Base-by-base conservation (phyloP, 2,329 filamentous ascomycete species). In the Fusarium coicis region DNA sequence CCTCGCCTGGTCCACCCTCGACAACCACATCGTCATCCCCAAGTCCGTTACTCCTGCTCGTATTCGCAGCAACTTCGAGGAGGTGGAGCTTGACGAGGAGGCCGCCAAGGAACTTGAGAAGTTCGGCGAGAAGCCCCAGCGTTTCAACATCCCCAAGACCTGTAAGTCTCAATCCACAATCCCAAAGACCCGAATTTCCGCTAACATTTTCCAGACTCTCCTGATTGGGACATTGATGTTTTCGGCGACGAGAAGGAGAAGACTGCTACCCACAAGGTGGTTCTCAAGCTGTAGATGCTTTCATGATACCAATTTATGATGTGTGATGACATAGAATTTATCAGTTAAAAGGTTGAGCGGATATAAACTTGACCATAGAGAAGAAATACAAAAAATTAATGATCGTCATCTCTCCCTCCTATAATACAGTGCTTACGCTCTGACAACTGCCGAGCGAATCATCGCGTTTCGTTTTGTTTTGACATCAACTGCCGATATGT, bases 21-120 rank as follows among this genome's bases (percentile, higher is more conserved):
- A 89, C 74, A 91, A 90, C 61, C 91, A 91, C 82, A 89, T 86
- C 75, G 92, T 94, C 74, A 93, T 94, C 76, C 93, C 93, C 78
- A 94, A 94, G 86, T 91, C 88, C 26, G 91, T 93, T 72, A 93
- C 88, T 63, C 86, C 89, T 55, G 85, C 85, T 39, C 88, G 93
- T 65, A 94, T 95, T 74, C 84, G 88, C 77, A 87, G 85, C 77
- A 94, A 95, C 86, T 93, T 91, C 79, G 84, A 91, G 83, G 87
- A 93, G 81, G 86, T 91, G 55, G 87, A 93, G 77, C 83, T 93
- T 66, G 82, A 84, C 49, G 84, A 87, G 43, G 85, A 86, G 61
- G 88, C 92, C 74, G 87, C 91, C 76, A 84, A 86, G 69, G 89
- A 86, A 19, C 87, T 93, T 50, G 87, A 90, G 80, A 83, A 87